Percentiles rank a stretch among this genome's conserved stretches.
phyloP scores from a whole-genome alignment of 2,329 filamentous ascomycete species.

The Claviceps capensis region DNA sequence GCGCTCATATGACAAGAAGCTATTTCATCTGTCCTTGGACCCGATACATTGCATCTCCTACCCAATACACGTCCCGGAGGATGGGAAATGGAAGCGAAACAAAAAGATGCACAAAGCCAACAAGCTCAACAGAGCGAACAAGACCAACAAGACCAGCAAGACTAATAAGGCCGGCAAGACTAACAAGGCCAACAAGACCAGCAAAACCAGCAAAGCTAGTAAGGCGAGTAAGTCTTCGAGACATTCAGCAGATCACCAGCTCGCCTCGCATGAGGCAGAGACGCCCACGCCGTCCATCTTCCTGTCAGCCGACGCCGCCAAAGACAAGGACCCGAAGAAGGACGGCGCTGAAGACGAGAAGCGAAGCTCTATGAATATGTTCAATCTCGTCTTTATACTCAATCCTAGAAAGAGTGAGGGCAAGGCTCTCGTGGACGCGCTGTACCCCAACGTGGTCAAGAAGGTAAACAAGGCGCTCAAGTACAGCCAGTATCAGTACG shows the following conservation, averaged over 20 bases:
- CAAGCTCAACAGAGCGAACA: background rate
- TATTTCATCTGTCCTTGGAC: slow-evolving; percentile 72
- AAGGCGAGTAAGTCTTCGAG: slow-evolving; percentile 19
- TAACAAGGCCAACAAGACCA: background rate
- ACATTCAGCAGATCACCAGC: slow-evolving; percentile 17
- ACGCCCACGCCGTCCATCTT: slow-evolving; percentile 7
- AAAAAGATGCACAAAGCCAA: slow-evolving; percentile 22
- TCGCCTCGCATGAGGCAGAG: slow-evolving; percentile 17
- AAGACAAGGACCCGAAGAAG: slow-evolving; percentile 25
- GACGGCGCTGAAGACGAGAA: slow-evolving; percentile 45
- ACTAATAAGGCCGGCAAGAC: slow-evolving; percentile 18
- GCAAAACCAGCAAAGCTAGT: slow-evolving; percentile 30
- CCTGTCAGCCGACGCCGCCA: slow-evolving; percentile 13
- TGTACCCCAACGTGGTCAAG: slow-evolving; percentile 81
- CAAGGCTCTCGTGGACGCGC: slow-evolving; percentile 55
- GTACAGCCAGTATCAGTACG: slow-evolving; percentile 77
- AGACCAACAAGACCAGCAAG: slow-evolving; percentile 32
- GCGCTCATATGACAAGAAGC: slow-evolving; percentile 62
- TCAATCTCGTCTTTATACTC: slow-evolving; percentile 89
- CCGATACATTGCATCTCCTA: slow-evolving; percentile 70
- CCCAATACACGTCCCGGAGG: slow-evolving; percentile 68
- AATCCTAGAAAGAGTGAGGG: slow-evolving; percentile 68
- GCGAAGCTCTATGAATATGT: slow-evolving; percentile 77
- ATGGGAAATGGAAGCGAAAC: slow-evolving; percentile 62
- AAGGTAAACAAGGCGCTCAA: slow-evolving; percentile 88